These are phyloP conservation scores for Mycena vulgaris DNA, from an alignment of 768 basidiomycete species.

Conservation along the genomic window DNA sequence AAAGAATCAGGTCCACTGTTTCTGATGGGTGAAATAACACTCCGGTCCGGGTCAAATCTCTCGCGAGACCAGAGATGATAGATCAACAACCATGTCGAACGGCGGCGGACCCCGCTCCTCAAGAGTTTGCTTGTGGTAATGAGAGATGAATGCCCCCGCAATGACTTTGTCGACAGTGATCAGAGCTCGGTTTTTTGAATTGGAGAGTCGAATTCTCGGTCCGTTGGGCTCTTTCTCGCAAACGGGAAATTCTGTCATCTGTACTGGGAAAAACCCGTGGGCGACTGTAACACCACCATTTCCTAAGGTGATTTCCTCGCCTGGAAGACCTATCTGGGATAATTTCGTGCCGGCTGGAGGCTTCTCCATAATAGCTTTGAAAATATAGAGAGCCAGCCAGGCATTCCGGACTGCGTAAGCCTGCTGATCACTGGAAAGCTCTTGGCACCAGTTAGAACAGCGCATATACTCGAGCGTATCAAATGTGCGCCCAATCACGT, in stretches of 20 bases:
- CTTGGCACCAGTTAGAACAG: constrained; percentile 3
- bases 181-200: background rate
- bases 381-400: background rate
- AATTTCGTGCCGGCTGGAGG: background rate
- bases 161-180: background rate
- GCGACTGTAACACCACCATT: background rate
- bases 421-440: background rate
- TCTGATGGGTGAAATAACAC: background rate
- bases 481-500: background rate
- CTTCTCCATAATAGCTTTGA: background rate
- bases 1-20: too few relatives aligned
- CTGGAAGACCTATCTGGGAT: background rate
- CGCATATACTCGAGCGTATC: background rate
- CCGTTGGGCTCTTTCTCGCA: background rate
- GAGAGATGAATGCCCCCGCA: background rate
- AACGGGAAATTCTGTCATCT: background rate
- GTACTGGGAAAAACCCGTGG: constrained; percentile 2
- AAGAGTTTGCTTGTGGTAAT: background rate
- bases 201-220: background rate
- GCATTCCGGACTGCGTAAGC: background rate
- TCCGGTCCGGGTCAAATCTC: background rate
- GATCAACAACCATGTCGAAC: constrained; percentile 19
- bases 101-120: background rate
- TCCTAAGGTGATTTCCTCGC: background rate
- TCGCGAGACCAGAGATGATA: background rate